phyloP scores from a whole-genome alignment of 1,284 basidiomycete genomes.

The Veloboletus limbatus region DNA sequence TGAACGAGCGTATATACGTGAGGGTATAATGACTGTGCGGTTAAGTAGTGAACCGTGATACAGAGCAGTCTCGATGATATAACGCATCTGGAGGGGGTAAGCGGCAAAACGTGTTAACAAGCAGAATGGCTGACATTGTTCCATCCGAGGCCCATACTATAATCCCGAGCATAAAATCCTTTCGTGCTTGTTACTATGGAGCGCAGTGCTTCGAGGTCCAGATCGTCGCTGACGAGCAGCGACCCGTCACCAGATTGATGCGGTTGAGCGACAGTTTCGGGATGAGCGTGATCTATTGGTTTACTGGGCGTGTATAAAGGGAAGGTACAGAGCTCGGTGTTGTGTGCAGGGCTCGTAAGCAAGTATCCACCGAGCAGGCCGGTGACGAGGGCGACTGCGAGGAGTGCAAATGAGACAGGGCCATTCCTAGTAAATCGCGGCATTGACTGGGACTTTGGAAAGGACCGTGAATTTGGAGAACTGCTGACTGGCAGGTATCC shows the following conservation, averaged over 20 bases:
- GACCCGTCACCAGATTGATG: slow-evolving; percentile 3
- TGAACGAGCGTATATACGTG: slow-evolving; percentile 40
- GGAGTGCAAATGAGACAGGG: slow-evolving; percentile 13
- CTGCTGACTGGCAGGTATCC: slow-evolving; percentile 23
- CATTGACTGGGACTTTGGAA: slow-evolving; percentile 9
- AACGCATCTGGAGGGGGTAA: slow-evolving; percentile 34
- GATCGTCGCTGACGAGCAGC: slow-evolving; percentile 19
- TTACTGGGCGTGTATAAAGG: slow-evolving; percentile 12
- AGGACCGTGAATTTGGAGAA: slow-evolving; percentile 7
- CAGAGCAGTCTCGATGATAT: slow-evolving; percentile 41
- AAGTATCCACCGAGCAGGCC: slow-evolving; percentile 31
- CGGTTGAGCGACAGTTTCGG: not conserved
- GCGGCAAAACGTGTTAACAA: not conserved
- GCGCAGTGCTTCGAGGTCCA: slow-evolving; percentile 23
- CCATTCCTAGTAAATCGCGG: slow-evolving; percentile 17
- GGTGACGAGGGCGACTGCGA: slow-evolving; percentile 22
- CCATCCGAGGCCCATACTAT: slow-evolving; percentile 33
- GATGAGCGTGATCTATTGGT: not conserved
- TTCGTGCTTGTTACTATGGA: slow-evolving; percentile 22
- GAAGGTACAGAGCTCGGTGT: slow-evolving; percentile 18
- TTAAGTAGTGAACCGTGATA: slow-evolving; percentile 38
- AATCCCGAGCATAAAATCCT: slow-evolving; percentile 35
- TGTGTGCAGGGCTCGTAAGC: slow-evolving; percentile 15
- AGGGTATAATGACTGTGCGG: slow-evolving; percentile 39
- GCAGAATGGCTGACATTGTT: slow-evolving; percentile 27